phyloP scores from a whole-genome alignment of 1,284 basidiomycete species.

The Pseudozyma sp. region DNA sequence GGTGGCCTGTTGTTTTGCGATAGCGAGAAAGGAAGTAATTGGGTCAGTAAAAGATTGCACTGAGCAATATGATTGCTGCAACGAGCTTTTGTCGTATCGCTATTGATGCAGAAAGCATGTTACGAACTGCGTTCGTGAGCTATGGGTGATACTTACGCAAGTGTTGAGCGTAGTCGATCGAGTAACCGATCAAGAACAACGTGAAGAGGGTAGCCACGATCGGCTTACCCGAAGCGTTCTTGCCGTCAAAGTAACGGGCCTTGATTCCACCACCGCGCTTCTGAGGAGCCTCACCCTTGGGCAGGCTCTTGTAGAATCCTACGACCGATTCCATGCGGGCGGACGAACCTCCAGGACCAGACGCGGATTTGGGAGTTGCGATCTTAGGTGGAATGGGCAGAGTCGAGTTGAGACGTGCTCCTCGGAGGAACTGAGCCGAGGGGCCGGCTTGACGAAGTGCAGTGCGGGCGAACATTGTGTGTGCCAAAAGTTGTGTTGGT shows the following conservation, averaged over 20 bases:
- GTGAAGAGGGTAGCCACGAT: constrained; percentile 79
- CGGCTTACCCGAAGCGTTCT: constrained; percentile 83
- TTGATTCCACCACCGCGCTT: constrained; percentile 78
- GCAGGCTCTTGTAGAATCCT: constrained; percentile 92
- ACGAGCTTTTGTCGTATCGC: no score
- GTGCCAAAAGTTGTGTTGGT: constrained; percentile 1
- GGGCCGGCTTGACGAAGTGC: constrained; percentile 11
- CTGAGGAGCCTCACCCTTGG: constrained; percentile 76
- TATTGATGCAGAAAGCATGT: no score
- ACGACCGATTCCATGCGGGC: constrained; percentile 85
- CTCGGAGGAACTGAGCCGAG: constrained; percentile 12
- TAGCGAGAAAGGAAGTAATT: background rate
- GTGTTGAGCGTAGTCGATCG: constrained; percentile 62
- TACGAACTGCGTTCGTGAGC: background rate
- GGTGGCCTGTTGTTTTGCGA: constrained; percentile 37
- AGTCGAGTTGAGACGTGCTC: constrained; percentile 54
- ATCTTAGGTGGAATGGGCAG: constrained; percentile 90
- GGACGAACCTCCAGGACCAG: constrained; percentile 81
- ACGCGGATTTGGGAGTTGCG: constrained; percentile 86
- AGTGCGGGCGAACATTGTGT: constrained; percentile 39
- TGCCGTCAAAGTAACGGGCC: constrained; percentile 82
- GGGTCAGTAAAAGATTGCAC: constrained; percentile 3
- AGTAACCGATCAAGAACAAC: constrained; percentile 81
- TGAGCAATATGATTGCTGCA: no score
- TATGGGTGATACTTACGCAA: constrained; percentile 42